Evolutionary conservation across 2,329 filamentous ascomycete genomes (phyloP).

Genomic region (Coniosporium tulheliwenetii): DNA sequence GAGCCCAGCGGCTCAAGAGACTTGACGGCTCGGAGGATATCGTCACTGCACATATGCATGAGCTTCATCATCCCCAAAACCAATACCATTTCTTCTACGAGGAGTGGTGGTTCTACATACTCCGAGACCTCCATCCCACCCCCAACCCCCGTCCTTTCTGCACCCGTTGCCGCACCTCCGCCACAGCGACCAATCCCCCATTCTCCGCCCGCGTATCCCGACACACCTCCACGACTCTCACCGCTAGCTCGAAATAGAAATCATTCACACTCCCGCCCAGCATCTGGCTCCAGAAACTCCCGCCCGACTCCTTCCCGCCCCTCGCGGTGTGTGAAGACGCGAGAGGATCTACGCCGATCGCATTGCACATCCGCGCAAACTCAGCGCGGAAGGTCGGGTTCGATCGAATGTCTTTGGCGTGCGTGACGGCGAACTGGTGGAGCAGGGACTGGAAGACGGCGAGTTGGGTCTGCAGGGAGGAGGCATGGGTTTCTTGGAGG

Average conservation of each 20-base stretch:
- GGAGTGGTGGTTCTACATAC: slow-evolving; percentile 25
- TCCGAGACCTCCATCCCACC: slow-evolving; percentile 65
- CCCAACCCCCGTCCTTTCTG: slow-evolving; percentile 57
- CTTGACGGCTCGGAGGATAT: slow-evolving; percentile 76
- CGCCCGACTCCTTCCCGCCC: slow-evolving; percentile 28
- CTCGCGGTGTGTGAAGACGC: slow-evolving; percentile 33
- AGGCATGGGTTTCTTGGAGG: slow-evolving; percentile 70
- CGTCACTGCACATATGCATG: slow-evolving; percentile 41
- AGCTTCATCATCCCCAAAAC: not conserved
- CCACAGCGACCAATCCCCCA: slow-evolving; percentile 74
- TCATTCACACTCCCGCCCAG: slow-evolving; percentile 87
- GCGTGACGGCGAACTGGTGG: slow-evolving; percentile 87
- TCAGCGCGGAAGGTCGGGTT: slow-evolving; percentile 91
- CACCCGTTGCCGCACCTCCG: slow-evolving; percentile 65
- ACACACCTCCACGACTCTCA: slow-evolving; percentile 90
- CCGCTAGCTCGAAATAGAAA: slow-evolving; percentile 95
- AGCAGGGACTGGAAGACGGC: slow-evolving; percentile 91
- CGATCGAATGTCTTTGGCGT: slow-evolving; percentile 89
- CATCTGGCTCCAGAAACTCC: slow-evolving; percentile 83
- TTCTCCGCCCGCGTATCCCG: slow-evolving; percentile 76
- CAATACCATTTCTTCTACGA: not conserved
- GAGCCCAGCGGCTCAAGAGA: slow-evolving; percentile 77
- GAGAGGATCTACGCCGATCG: slow-evolving; percentile 89
- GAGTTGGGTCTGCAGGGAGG: slow-evolving; percentile 81
- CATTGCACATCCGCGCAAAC: slow-evolving; percentile 95